These are phyloP conservation scores for Antitrichia curtipendula DNA, from an alignment of 225 moss, liverwort and hornwort species.

Conservation along the genomic window DNA sequence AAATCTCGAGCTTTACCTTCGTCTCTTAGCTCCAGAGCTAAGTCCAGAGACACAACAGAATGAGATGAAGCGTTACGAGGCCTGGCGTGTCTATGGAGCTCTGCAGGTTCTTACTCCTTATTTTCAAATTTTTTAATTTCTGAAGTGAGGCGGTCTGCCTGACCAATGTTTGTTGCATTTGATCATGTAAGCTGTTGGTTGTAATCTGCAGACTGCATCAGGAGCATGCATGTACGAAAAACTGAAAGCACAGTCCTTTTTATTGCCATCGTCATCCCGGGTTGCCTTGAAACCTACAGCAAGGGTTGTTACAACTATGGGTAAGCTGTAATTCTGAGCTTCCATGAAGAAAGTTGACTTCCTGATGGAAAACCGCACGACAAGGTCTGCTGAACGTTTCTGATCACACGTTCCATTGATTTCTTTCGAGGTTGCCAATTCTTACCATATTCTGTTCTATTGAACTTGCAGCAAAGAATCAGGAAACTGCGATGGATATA, in stretches of 20 bases:
- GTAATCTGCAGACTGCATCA: conserved; percentile 47
- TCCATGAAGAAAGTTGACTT: neutral
- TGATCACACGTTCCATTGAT: neutral
- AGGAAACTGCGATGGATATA: conserved; percentile 32
- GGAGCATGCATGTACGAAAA: conserved; percentile 83
- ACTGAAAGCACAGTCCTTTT: conserved; percentile 55
- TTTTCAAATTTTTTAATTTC: neutral
- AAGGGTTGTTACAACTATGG: conserved; percentile 30
- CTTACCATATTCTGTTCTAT: neutral
- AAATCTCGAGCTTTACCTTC: conserved; percentile 82
- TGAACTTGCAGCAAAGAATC: conserved; percentile 31
- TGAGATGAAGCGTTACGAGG: conserved; percentile 99
- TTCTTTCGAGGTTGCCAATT: neutral
- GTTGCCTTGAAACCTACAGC: conserved; percentile 27
- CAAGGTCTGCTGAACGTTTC: neutral
- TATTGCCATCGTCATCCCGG: conserved; percentile 30
- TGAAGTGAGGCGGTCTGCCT: neutral
- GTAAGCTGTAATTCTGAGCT: conserved; percentile 7
- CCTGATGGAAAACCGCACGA: neutral
- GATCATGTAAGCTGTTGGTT: neutral
- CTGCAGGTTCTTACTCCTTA: conserved; percentile 43
- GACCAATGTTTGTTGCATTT: neutral
- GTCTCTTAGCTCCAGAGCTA: conserved; percentile 80
- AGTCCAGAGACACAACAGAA: conserved; percentile 76
- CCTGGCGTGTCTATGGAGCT: conserved; percentile 93